These are phyloP conservation scores for Aulographum hederae DNA, from an alignment of 2,329 filamentous ascomycete species.

Conservation along the genomic window DNA sequence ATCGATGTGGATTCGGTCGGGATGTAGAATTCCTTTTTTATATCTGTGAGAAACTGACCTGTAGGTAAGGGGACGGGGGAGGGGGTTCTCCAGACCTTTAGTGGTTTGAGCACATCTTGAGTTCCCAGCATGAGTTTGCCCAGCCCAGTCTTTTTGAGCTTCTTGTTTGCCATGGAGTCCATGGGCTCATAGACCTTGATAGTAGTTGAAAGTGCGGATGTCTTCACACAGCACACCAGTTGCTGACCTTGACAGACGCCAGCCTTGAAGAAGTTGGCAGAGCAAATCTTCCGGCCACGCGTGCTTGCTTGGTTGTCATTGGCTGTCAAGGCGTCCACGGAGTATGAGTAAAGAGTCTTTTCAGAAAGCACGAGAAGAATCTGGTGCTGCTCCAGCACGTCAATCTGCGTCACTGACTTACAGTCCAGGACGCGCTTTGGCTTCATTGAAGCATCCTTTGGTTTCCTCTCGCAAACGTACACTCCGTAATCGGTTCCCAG, in stretches of 20 bases:
- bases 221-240: constrained; percentile 92
- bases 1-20: constrained; percentile 96
- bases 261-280: constrained; percentile 97
- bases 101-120: constrained; percentile 87
- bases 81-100: constrained; percentile 39
- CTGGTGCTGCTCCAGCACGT: constrained; percentile 88
- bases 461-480: constrained; percentile 78
- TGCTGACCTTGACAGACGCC: constrained; percentile 89
- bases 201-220: constrained; percentile 76
- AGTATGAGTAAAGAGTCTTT: constrained; percentile 82
- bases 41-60: too few species aligned
- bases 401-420: constrained; percentile 79
- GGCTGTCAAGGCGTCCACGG: constrained; percentile 68
- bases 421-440: constrained; percentile 75
- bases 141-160: constrained; percentile 90
- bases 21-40: constrained; percentile 72
- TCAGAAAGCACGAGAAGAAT: constrained; percentile 82
- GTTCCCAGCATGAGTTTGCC: constrained; percentile 89
- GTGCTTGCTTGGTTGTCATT: constrained; percentile 53
- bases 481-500: constrained; percentile 91
- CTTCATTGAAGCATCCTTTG: constrained; percentile 54
- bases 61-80: not conserved
- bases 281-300: constrained; percentile 86
- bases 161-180: constrained; percentile 80
- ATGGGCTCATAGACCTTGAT: constrained; percentile 99